These are phyloP conservation scores for Limnomonas spitsbergensis DNA, from an alignment of 139 green algal genomes.

Conservation along the genomic window DNA sequence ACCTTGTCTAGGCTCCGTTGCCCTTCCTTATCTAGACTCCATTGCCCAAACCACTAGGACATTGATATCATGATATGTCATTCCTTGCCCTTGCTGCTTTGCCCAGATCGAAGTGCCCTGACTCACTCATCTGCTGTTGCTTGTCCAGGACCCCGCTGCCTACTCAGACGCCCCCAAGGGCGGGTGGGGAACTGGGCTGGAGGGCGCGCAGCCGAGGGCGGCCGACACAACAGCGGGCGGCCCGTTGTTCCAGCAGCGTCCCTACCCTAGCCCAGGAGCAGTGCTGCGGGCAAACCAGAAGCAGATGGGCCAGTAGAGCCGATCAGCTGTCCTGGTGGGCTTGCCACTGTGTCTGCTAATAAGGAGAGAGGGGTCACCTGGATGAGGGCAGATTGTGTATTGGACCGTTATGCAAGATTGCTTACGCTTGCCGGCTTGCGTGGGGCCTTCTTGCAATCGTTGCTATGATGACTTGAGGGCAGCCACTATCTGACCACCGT, in stretches of 20 bases:
- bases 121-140: neutral
- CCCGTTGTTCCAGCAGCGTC: constrained; percentile 74
- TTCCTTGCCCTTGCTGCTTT: neutral
- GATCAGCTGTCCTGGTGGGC: no score
- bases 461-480: no score
- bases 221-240: constrained; percentile 74
- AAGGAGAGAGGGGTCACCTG: no score
- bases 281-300: constrained; percentile 68
- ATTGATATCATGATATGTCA: neutral
- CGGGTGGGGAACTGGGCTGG: constrained; percentile 42
- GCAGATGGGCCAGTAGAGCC: no score
- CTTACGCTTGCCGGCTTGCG: no score
- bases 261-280: constrained; percentile 66
- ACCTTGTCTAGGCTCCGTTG: neutral
- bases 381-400: no score
- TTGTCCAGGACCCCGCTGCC: constrained; percentile 26
- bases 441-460: no score
- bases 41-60: neutral
- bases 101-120: neutral
- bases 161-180: constrained; percentile 70
- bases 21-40: neutral
- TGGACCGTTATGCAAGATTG: no score
- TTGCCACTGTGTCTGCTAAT: no score
- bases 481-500: no score
- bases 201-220: constrained; percentile 43